Base-by-base conservation (phyloP, 441 rosid genomes). In the Adansonia grandidieri region DNA sequence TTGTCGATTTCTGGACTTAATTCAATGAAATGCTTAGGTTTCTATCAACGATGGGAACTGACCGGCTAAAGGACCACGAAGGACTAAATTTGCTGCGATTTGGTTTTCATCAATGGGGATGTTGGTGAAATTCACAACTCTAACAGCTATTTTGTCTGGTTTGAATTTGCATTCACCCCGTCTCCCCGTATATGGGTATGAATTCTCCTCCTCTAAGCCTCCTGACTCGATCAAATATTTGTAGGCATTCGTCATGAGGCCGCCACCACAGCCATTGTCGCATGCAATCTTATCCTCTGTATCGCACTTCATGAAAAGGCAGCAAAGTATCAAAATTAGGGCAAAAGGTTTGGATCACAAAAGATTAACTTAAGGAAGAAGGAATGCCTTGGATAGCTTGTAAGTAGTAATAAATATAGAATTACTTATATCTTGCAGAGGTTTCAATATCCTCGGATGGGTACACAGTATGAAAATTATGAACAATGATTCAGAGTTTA, bases 181-280 rank as follows among this genome's bases (percentile, higher is more conserved):
- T 76, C 88, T 91, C 11, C 95, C 97, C 0, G 84, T 78, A 62
- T 91, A 95, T 5, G 93, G 97, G 71, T 91, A 95, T 15, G 90
- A 63, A 71, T 54, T 83, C 80, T 95, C 95, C 64, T 89, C 97
- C 78, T 91, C 85, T 45, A 95, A 80, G 37, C 95, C 97, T 9
- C 98, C 97, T 2, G 92, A 88, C 53, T 86, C 84, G 20, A 90
- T 91, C 84, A 93, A 78, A 80, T 91, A 95, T 77, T 88, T 75
- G 73, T 89, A 95, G 1, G 97, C 98, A 81, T 91, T 95, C 8
- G 95, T 95, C 97, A 95, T 95, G 9, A 95, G 92, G 22, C 97
- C 97, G n/a, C 97, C 97, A 3, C 80, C 79, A 73, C 97, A 95
- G 5, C 98, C 98, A 2, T 71, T 24, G 74, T 91, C 97, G n/a